These are phyloP conservation scores for Candida vartiovaarae DNA, from an alignment of 805 yeast genomes.

Conservation along the genomic window DNA sequence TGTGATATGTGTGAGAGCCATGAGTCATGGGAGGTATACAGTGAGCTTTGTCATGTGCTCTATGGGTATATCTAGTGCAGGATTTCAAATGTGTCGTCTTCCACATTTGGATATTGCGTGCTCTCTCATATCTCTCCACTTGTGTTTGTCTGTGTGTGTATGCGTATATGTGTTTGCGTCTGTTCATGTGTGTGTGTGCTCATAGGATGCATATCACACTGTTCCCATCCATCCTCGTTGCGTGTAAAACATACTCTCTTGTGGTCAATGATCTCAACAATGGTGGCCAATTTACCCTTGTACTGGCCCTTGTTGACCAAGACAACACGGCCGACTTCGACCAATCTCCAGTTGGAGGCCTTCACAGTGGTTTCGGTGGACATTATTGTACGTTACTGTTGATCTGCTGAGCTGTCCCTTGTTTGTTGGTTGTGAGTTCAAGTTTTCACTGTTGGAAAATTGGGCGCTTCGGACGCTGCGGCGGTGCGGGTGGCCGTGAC, in stretches of 20 bases:
- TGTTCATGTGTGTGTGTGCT: not conserved
- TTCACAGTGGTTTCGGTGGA: slow-evolving; percentile 73
- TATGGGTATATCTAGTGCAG: too few species aligned
- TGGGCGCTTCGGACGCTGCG: not conserved
- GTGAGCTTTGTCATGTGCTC: too few species aligned
- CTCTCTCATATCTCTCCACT: not conserved
- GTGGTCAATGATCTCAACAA: slow-evolving; percentile 98
- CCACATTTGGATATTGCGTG: not conserved
- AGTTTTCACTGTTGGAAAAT: not conserved
- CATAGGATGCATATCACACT: not conserved
- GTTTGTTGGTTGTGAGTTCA: not conserved
- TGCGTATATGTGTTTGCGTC: not conserved
- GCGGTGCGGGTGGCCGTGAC: not conserved
- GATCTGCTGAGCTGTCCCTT: not conserved
- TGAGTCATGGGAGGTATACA: too few species aligned
- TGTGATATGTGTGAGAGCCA: too few species aligned
- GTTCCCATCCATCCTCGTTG: too few species aligned
- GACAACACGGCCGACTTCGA: slow-evolving; percentile 99
- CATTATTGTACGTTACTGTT: slow-evolving; percentile 33
- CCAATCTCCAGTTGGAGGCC: slow-evolving; percentile 98
- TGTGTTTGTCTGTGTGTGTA: too few species aligned
- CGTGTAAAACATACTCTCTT: slow-evolving; percentile 70
- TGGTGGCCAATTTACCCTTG: slow-evolving; percentile 85
- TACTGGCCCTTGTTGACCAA: slow-evolving; percentile 71
- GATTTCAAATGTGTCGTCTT: not conserved